phyloP scores from a whole-genome alignment of 768 basidiomycete genomes.

The Russula vinacea region DNA sequence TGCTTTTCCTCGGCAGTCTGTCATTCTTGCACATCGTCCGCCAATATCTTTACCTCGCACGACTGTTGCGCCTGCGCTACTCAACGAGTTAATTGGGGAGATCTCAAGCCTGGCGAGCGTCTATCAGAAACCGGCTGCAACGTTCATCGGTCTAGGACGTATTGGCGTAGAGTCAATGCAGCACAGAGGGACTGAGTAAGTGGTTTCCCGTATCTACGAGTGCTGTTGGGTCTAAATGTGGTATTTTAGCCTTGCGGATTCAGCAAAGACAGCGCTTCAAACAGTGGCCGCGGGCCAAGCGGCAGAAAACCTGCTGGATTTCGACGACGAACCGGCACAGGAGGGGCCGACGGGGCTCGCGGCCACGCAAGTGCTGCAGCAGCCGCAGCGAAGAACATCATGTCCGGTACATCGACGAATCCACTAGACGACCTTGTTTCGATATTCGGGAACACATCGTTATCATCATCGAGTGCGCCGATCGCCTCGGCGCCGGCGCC shows the following conservation, averaged over 20 bases:
- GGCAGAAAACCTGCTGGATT: conserved; percentile 92
- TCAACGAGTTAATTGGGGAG: conserved; percentile 91
- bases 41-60: conserved; percentile 92
- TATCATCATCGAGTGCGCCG: conserved; percentile 31
- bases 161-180: conserved; percentile 79
- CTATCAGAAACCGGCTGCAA: conserved; percentile 95
- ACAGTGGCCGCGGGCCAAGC: conserved; percentile 90
- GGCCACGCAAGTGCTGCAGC: conserved; percentile 68
- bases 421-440: conserved; percentile 92
- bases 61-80: conserved; percentile 78
- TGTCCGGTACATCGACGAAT: conserved; percentile 79
- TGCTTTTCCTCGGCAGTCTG: conserved; percentile 47
- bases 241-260: conserved; percentile 51
- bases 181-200: conserved; percentile 59
- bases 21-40: conserved; percentile 87
- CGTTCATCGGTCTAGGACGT: conserved; percentile 90
- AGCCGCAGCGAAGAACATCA: conserved; percentile 71
- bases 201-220: conserved; percentile 22
- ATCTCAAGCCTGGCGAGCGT: conserved; percentile 88
- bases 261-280: conserved; percentile 80
- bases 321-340: conserved; percentile 66
- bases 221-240: conserved; percentile 15
- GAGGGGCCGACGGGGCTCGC: conserved; percentile 74
- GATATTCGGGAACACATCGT: conserved; percentile 66
- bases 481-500: conserved; percentile 23